These are phyloP conservation scores for Fraxinus quadrangulata DNA, from an alignment of 257 asterid genomes.

Conservation along the genomic window DNA sequence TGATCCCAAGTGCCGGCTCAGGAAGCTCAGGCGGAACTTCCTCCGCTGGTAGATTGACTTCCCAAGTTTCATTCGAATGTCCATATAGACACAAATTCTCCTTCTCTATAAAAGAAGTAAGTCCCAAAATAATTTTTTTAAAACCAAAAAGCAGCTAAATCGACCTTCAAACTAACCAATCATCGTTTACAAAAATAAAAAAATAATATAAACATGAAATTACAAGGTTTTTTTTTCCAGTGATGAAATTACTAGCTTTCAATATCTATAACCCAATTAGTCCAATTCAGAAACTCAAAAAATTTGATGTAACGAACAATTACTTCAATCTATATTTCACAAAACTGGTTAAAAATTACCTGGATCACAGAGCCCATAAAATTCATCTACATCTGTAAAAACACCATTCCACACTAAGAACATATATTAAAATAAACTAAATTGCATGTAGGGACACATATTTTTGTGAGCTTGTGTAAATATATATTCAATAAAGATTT, in stretches of 20 bases:
- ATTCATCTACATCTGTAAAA: constrained; percentile 85
- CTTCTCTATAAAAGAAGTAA: constrained; percentile 54
- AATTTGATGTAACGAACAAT: not conserved
- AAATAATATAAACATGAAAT: no score
- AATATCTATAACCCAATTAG: not conserved
- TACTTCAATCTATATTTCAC: constrained; percentile 12
- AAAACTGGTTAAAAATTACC: constrained; percentile 48
- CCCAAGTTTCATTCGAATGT: constrained; percentile 91
- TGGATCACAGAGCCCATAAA: constrained; percentile 92
- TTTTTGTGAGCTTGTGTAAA: not conserved
- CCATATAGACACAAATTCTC: constrained; percentile 93
- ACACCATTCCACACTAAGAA: not conserved
- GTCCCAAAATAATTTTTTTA: not conserved
- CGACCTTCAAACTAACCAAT: not conserved
- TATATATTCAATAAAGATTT: not conserved
- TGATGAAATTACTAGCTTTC: not conserved
- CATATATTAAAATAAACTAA: not conserved
- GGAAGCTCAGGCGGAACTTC: constrained; percentile 99
- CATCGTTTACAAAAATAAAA: not conserved
- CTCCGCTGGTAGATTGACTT: constrained; percentile 93
- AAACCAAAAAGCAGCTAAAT: not conserved
- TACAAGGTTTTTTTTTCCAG: no score
- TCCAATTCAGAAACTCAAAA: constrained; percentile 11
- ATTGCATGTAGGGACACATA: not conserved
- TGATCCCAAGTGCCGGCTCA: constrained; percentile 92